These are phyloP conservation scores for Adansonia gregorii DNA, from an alignment of 441 rosid genomes.

Conservation along the genomic window DNA sequence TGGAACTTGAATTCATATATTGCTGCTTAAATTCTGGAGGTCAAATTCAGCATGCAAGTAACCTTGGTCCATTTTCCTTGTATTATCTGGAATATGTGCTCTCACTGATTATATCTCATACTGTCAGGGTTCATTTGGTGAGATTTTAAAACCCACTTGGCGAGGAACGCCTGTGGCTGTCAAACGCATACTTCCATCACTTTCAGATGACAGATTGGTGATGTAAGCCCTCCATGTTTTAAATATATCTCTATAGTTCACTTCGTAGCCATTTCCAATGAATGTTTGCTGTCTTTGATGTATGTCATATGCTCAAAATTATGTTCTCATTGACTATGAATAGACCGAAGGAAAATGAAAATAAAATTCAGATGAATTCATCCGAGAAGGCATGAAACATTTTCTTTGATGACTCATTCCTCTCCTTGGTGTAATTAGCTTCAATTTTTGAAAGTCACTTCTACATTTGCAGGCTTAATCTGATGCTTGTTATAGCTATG, in stretches of 20 bases:
- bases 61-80: slow-evolving; percentile 16
- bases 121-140: slow-evolving; percentile 94
- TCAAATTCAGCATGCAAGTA: slow-evolving; percentile 14
- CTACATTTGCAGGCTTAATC: slow-evolving; percentile 1
- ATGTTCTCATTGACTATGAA: slow-evolving; percentile 10
- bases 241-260: slow-evolving; percentile 4
- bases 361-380: not conserved
- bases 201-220: slow-evolving; percentile 98
- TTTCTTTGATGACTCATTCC: not conserved
- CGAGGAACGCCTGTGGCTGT: slow-evolving; percentile 99
- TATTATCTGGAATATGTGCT: slow-evolving; percentile 23
- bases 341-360: slow-evolving; percentile 16
- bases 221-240: slow-evolving; percentile 56
- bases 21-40: not conserved
- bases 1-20: slow-evolving; percentile 8
- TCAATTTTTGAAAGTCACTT: not conserved
- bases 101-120: slow-evolving; percentile 36
- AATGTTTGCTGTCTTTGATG: not conserved
- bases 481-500: slow-evolving; percentile 23
- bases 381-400: slow-evolving; percentile 4
- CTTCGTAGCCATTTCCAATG: not conserved
- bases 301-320: not conserved
- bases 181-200: slow-evolving; percentile 96
- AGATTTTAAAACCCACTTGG: slow-evolving; percentile 91
- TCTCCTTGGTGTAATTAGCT: not conserved